Conservation (phyloP, 495 filamentous ascomycete species). For the Jackrogersella multiformis region DNA sequence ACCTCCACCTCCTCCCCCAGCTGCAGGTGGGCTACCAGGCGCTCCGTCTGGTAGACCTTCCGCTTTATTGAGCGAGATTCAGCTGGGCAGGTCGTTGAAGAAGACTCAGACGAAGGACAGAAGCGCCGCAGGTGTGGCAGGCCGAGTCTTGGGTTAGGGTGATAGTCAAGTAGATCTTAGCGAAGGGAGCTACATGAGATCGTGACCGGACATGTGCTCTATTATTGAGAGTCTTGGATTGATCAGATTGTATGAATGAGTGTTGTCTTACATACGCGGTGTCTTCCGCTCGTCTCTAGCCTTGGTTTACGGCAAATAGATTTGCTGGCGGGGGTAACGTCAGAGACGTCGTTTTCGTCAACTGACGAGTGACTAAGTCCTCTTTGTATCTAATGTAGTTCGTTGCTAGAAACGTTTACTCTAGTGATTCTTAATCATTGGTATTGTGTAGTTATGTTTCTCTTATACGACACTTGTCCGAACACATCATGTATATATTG, state of each 20-base stretch:
- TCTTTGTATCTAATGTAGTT: conserved; percentile 14
- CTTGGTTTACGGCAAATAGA: conserved; percentile 21
- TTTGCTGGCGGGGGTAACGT: conserved; percentile 19
- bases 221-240: conserved; percentile 23
- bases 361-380: conserved; percentile 11
- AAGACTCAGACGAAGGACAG: conserved; percentile 89
- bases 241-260: conserved; percentile 41
- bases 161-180: conserved; percentile 1
- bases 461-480: no score
- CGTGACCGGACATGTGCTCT: neutral
- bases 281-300: conserved; percentile 6
- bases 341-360: conserved; percentile 20
- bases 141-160: conserved; percentile 67
- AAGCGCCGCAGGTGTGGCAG: conserved; percentile 73
- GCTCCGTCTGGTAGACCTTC: conserved; percentile 54
- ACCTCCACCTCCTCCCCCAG: conserved; percentile 63
- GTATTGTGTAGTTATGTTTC: no score
- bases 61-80: conserved; percentile 81
- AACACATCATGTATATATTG: no score
- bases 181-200: neutral
- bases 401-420: neutral
- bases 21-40: conserved; percentile 51
- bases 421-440: neutral
- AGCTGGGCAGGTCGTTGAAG: conserved; percentile 76
- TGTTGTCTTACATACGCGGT: conserved; percentile 30